Evolutionary conservation across 768 basidiomycete species (phyloP), one percentile per base, ranked within the genome.

Genomic region (Kwoniella sp.): DNA sequence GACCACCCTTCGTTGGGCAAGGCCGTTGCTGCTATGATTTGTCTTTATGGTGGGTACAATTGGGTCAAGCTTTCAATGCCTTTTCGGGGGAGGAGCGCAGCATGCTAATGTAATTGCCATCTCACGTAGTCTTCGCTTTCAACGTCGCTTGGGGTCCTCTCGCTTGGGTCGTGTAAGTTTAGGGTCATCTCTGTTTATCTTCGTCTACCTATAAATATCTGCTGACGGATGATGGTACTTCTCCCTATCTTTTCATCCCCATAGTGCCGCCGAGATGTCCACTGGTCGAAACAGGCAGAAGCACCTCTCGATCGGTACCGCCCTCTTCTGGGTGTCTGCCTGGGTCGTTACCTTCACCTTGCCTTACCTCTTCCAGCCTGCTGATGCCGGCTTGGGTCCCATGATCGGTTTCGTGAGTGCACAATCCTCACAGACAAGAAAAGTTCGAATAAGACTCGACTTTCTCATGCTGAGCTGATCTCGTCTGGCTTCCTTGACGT

Each of bases 261-360:
- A 60, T 64, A 30, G 41, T 28, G 50, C 50, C 50, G 66, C 73
- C 26, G 73, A 77, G 48, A 61, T 79, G 34, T 73, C 75, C 2
- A 68, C 73, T 20, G 76, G 78, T 37, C 67, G 72, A 67, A 78
- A 78, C 63, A 63, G 75, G 57, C 73, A 73, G 60, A 80, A 77
- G 67, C 75, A 77, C 65, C 70, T 80, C 68, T 72, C 73, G 23
- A 68, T 80, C 59, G 79, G 78, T 31, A 81, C 81, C 12, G 76
- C 79, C 28, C 65, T 68, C n/a, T 81, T 81, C 76, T 81, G 81
- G 81, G 65, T 80, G 22, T 66, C 63, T 47, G 78, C 81, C 4
- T 81, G 77, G 77, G 79, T 69, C 47, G 74, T 76, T 34, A 76
- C 79, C 4, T 81, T 80, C 63, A 81, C 80, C 51, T 67, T 80